These are phyloP conservation scores for Ophiocordyceps camponoti-rufipedis DNA, from an alignment of 2,329 filamentous ascomycete genomes.

Conservation along the genomic window DNA sequence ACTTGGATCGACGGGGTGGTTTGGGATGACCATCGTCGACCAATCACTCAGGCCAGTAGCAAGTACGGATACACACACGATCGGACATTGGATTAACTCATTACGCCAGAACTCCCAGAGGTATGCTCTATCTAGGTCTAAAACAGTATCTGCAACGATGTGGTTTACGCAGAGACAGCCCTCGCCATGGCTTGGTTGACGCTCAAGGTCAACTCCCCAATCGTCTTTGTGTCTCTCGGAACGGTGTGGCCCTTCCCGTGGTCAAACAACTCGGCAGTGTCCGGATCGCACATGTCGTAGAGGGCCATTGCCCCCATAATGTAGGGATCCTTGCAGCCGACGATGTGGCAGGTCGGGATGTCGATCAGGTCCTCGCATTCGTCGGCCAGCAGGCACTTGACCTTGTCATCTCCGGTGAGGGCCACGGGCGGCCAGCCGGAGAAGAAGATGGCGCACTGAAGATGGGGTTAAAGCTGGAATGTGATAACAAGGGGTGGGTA, in stretches of 20 bases:
- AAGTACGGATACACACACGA: no score
- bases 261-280: slow-evolving; percentile 42
- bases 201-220: slow-evolving; percentile 21
- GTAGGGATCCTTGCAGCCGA: slow-evolving; percentile 40
- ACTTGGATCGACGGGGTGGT: no score
- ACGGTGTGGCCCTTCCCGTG: slow-evolving; percentile 47
- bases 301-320: slow-evolving; percentile 41
- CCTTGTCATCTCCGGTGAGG: slow-evolving; percentile 14
- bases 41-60: no score
- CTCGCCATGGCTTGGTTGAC: not conserved
- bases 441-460: slow-evolving; percentile 29
- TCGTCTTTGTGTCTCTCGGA: slow-evolving; percentile 30
- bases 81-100: no score
- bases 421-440: slow-evolving; percentile 34
- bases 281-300: slow-evolving; percentile 42
- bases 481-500: not conserved
- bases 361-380: slow-evolving; percentile 29
- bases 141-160: not conserved
- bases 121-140: no score
- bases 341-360: slow-evolving; percentile 32
- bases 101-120: no score
- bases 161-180: not conserved
- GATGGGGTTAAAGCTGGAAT: not conserved
- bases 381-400: slow-evolving; percentile 28
- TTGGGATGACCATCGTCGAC: no score